phyloP scores from a whole-genome alignment of 2,329 filamentous ascomycete genomes.

The Emergomyces orientalis region DNA sequence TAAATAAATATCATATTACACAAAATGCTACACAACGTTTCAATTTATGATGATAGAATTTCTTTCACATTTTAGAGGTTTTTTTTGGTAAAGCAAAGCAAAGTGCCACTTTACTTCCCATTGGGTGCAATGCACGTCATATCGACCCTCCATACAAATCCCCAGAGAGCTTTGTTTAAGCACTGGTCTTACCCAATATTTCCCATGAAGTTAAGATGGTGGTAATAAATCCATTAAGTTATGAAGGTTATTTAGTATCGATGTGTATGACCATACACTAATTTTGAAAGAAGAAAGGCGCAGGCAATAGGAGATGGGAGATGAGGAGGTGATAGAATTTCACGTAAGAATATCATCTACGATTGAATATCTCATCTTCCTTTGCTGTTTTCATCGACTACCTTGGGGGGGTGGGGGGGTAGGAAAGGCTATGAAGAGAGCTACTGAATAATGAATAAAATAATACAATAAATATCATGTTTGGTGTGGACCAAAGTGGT shows the following conservation, averaged over 20 bases:
- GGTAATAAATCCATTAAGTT: not conserved
- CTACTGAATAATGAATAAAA: not conserved
- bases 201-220: not conserved
- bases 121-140: no score
- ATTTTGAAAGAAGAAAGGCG: not conserved
- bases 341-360: not conserved
- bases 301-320: not conserved
- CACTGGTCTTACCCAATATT: not conserved
- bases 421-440: not conserved
- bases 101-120: no score
- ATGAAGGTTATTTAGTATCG: not conserved
- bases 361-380: no score
- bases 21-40: not conserved
- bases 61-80: not conserved
- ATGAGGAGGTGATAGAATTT: not conserved
- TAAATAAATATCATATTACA: not conserved
- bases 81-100: not conserved
- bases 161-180: no score
- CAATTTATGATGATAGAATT: not conserved
- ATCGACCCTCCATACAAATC: not conserved
- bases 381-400: not conserved
- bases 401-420: not conserved
- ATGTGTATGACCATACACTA: not conserved
- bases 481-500: not conserved
- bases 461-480: not conserved